phyloP scores from a whole-genome alignment of 352 stramenopile genomes.

The Sclerospora graminicola region DNA sequence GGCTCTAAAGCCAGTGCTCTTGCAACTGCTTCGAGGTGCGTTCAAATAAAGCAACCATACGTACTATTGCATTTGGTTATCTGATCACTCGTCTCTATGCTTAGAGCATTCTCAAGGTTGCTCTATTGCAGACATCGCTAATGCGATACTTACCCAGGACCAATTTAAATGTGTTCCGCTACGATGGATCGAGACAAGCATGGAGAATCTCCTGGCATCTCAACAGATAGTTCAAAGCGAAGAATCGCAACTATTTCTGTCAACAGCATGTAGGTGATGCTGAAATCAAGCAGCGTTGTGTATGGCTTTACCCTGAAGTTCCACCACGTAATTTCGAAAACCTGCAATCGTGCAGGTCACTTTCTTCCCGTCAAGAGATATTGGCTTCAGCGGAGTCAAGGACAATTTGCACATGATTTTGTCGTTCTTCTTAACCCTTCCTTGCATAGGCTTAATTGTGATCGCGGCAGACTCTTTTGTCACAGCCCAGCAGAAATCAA shows the following conservation, averaged over 20 bases:
- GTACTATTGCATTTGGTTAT: not conserved
- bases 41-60: no score
- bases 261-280: not conserved
- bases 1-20: constrained; percentile 31
- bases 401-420: constrained; percentile 54
- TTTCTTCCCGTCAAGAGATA: constrained; percentile 54
- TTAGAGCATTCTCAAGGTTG: constrained; percentile 20
- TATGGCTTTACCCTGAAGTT: constrained; percentile 49
- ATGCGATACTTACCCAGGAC: constrained; percentile 33
- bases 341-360: constrained; percentile 79
- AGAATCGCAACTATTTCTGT: constrained; percentile 31
- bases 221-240: constrained; percentile 21
- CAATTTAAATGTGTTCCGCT: constrained; percentile 40
- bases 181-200: constrained; percentile 35
- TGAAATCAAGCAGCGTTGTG: not conserved
- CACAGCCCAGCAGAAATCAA: constrained; percentile 86
- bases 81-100: not conserved
- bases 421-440: constrained; percentile 86
- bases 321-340: no score
- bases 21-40: constrained; percentile 27
- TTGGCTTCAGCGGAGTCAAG: constrained; percentile 73
- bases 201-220: constrained; percentile 21
- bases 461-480: constrained; percentile 31
- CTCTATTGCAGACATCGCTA: constrained; percentile 37
- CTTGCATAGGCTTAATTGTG: constrained; percentile 53